Conservation (phyloP, 2,329 filamentous ascomycete genomes). For the Hirsutella minnesotensis region DNA sequence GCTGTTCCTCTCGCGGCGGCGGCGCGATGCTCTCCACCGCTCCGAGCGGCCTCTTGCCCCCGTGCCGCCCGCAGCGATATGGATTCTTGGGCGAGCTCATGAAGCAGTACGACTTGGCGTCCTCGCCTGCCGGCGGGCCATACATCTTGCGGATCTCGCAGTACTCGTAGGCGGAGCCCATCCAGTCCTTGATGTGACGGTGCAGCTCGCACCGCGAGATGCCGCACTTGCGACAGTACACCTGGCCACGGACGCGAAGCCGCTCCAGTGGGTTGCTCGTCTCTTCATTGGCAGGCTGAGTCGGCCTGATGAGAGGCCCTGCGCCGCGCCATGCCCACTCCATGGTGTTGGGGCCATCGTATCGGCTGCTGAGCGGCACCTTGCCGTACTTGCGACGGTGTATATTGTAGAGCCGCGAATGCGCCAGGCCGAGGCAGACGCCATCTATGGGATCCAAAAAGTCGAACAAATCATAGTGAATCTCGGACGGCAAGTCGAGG, state of each 20-base stretch:
- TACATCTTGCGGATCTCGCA: constrained; percentile 48
- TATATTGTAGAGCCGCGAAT: constrained; percentile 45
- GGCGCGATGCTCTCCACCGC: not conserved
- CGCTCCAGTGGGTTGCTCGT: constrained; percentile 23
- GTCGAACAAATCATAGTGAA: constrained; percentile 49
- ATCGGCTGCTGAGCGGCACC: constrained; percentile 44
- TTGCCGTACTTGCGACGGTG: constrained; percentile 43
- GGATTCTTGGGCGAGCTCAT: constrained; percentile 49
- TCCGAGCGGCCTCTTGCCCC: constrained; percentile 13
- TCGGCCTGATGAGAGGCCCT: constrained; percentile 27
- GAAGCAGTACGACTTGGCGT: constrained; percentile 41
- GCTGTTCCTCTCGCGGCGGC: not conserved
- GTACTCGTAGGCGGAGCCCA: constrained; percentile 45
- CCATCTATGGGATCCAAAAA: constrained; percentile 54
- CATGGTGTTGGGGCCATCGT: constrained; percentile 48
- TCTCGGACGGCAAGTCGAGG: constrained; percentile 42
- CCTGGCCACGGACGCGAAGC: constrained; percentile 44
- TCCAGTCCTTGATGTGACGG: constrained; percentile 48
- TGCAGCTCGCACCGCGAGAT: constrained; percentile 50
- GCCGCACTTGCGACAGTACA: constrained; percentile 51
- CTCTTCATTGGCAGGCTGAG: not conserved
- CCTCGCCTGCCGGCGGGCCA: constrained; percentile 33
- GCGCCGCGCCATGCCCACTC: constrained; percentile 53
- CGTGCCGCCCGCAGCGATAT: constrained; percentile 45
- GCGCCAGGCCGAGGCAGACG: constrained; percentile 48